Evolutionary conservation across 306 rosid species (phyloP).

Genomic region (Cucumis melo): DNA sequence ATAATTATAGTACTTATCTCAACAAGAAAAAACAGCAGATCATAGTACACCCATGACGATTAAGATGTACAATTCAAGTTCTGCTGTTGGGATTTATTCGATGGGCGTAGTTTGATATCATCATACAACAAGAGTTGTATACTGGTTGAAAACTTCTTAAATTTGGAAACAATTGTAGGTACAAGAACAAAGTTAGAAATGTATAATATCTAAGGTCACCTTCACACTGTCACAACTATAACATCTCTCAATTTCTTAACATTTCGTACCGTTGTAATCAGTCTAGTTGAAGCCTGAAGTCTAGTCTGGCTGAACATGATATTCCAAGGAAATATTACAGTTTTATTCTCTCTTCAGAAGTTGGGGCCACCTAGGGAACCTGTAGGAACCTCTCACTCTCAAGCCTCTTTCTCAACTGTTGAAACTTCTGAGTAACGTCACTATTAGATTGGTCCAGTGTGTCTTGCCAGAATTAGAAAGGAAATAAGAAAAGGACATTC

Average conservation of each 20-base stretch:
- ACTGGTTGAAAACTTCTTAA: neutral
- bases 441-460: neutral
- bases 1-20: neutral
- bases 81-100: neutral
- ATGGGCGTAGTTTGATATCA: neutral
- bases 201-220: neutral
- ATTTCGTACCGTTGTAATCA: neutral
- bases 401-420: neutral
- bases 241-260: neutral
- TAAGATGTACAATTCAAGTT: neutral
- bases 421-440: neutral
- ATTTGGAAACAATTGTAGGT: neutral
- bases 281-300: conserved; percentile 1
- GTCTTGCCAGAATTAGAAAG: neutral
- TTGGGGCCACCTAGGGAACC: neutral
- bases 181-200: neutral
- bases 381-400: conserved; percentile 1
- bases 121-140: neutral
- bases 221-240: neutral
- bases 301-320: neutral
- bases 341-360: neutral
- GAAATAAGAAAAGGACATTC: conserved; percentile 1
- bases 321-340: neutral
- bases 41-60: neutral
- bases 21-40: neutral